Evolutionary conservation across 139 green algal genomes (phyloP).

Genomic region (Tetraselmis chui): DNA sequence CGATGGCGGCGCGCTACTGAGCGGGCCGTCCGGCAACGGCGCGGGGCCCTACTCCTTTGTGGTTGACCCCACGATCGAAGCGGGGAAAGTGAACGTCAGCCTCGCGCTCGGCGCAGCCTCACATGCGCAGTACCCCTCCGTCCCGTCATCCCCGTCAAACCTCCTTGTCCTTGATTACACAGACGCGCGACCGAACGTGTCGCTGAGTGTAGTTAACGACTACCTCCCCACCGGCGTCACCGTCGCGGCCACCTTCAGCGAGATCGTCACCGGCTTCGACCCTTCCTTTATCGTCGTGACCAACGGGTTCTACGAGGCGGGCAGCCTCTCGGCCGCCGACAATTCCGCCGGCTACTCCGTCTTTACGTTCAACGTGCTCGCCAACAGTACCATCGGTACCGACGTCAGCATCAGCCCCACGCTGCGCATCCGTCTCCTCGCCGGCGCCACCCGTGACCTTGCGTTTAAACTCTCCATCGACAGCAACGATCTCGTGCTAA

Average conservation of each 20-base stretch:
- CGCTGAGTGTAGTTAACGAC: not conserved
- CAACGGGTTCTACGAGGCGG: not conserved
- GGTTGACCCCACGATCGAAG: not conserved
- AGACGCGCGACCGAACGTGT: not conserved
- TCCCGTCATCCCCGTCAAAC: not conserved
- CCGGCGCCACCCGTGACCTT: not conserved
- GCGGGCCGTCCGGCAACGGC: not conserved
- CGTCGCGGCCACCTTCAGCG: not conserved
- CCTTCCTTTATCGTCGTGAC: not conserved
- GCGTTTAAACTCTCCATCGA: not conserved
- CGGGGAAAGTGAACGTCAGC: not conserved
- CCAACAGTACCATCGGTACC: not conserved
- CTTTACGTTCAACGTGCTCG: not conserved
- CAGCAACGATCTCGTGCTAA: not conserved
- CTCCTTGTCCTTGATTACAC: not conserved
- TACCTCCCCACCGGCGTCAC: not conserved
- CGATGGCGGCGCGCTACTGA: not conserved
- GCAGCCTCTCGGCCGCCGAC: not conserved
- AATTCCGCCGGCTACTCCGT: not conserved
- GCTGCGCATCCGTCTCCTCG: not conserved
- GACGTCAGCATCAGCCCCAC: not conserved
- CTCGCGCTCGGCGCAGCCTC: not conserved
- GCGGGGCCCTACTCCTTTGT: not conserved
- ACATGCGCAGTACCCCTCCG: not conserved
- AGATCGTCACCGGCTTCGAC: not conserved